Conservation (phyloP, 148 eudicot species). For the Diospyros kaki region DNA sequence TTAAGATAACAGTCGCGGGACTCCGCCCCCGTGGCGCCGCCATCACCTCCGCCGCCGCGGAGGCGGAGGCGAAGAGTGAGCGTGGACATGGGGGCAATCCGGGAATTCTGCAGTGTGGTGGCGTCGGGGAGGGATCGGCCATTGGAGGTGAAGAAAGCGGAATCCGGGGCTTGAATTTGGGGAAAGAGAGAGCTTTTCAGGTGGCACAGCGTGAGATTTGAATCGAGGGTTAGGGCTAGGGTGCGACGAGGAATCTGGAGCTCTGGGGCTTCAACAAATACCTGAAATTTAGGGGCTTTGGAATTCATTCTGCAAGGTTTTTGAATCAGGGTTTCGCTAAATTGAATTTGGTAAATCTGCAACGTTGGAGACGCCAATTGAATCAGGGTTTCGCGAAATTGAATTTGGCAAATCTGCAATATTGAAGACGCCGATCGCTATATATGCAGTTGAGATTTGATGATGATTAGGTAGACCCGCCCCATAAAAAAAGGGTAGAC, state of each 20-base stretch:
- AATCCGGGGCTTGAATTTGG: constrained; percentile 15
- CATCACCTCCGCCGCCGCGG: constrained; percentile 92
- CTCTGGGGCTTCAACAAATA: constrained; percentile 40
- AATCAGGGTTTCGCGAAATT: not conserved
- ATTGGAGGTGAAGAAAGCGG: constrained; percentile 47
- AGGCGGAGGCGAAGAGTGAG: constrained; percentile 39
- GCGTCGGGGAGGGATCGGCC: constrained; percentile 48
- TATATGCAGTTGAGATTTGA: too few relatives aligned
- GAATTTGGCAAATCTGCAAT: too few relatives aligned
- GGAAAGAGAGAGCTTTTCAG: constrained; percentile 43
- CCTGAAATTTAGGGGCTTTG: constrained; percentile 21
- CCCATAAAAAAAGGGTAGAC: too few relatives aligned
- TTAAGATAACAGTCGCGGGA: constrained; percentile 90
- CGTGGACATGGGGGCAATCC: constrained; percentile 39
- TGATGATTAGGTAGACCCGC: too few relatives aligned
- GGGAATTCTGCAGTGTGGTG: constrained; percentile 20
- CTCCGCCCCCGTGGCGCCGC: constrained; percentile 92
- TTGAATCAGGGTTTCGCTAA: constrained; percentile 1
- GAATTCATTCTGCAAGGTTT: constrained; percentile 13
- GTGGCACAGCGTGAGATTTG: constrained; percentile 36
- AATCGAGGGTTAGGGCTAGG: constrained; percentile 54
- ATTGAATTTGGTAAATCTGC: not conserved
- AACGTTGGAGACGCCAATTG: not conserved
- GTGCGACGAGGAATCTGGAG: constrained; percentile 30
- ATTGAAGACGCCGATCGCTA: too few relatives aligned